These are phyloP conservation scores for Margaritispora aquatica DNA, from an alignment of 495 filamentous ascomycete genomes.

Conservation along the genomic window DNA sequence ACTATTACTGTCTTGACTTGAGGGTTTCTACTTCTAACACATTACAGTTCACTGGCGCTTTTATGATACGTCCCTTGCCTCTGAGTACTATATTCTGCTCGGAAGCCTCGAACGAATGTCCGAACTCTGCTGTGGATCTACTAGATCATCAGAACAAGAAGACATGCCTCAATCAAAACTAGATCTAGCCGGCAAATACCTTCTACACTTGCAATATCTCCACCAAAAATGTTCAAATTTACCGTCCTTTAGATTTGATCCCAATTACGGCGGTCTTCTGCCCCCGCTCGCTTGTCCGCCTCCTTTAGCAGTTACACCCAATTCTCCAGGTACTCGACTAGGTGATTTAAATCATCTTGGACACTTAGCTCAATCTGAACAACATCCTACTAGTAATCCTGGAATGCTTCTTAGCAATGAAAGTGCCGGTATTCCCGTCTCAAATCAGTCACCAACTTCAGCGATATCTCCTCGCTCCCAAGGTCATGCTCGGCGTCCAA, in stretches of 20 bases:
- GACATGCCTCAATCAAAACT: slow-evolving; percentile 6
- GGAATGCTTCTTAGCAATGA: background rate
- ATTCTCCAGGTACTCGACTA: background rate
- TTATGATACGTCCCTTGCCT: slow-evolving; percentile 18
- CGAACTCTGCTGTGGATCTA: slow-evolving; percentile 19
- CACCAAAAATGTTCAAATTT: background rate
- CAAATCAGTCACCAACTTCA: slow-evolving; percentile 1
- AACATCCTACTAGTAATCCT: background rate
- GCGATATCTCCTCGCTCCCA: slow-evolving; percentile 4
- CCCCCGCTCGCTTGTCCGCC: slow-evolving; percentile 3
- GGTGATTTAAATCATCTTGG: background rate
- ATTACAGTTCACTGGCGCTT: slow-evolving; percentile 24
- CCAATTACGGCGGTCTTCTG: slow-evolving; percentile 1
- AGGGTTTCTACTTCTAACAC: background rate
- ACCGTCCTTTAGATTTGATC: slow-evolving; percentile 10
- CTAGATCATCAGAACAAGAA: slow-evolving; percentile 13
- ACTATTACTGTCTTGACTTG: background rate
- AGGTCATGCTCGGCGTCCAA: background rate
- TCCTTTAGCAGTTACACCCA: background rate
- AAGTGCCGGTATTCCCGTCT: background rate
- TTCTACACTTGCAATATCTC: slow-evolving; percentile 3
- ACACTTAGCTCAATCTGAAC: background rate
- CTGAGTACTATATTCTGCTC: slow-evolving; percentile 29
- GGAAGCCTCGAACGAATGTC: slow-evolving; percentile 30
- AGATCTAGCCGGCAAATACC: slow-evolving; percentile 9